Base-by-base conservation (phyloP, 495 filamentous ascomycete species). In the Aspergillus hancockii region DNA sequence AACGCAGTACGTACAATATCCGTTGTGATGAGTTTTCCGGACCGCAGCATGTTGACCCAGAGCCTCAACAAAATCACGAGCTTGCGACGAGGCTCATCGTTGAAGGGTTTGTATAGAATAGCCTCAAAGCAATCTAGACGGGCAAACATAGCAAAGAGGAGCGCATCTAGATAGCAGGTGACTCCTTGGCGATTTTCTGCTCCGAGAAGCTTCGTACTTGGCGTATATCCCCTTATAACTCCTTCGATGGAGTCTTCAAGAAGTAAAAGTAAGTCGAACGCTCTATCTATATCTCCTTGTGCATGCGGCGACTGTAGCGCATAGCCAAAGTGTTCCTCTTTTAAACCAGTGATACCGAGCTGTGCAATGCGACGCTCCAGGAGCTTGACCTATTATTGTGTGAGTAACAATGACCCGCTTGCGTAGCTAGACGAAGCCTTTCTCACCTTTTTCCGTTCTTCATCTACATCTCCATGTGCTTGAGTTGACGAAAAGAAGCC, bases 121-220 rank as follows among this genome's bases (percentile, higher is more conserved):
- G 88, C 89, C 67, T 98, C 94, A 69, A 97, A 98, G 64, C 90
- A 91, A 49, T 88, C 87, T 25, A 97, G 75, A 54, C 90, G 85
- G 10, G 91, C 89, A 70, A 98, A 98, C 93, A 98, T 97, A 57
- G 94, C 90, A 66, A 97, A 97, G 2, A 98, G 84, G n/a, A 97
- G 74, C 1, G 93, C 81, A 67, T 97, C 94, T 0, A 97, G 77
- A 64, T 92, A 98, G 72, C 94, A 98, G 34, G 94, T 97, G 21
- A 94, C 91, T 19, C 82, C 85, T 18, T 87, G 81, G 46, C 93
- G 79, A 67, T 98, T 98, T 61, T 91, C 88, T 4, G 94, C 94
- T 1, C 94, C 94, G 2, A 92, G 76, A 71, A 97, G 84, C 60
- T 83, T 86, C 2, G 87, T 78, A 40, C 80, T 77, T 4, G 88